Evolutionary conservation across 2,329 filamentous ascomycete genomes (phyloP).

Genomic region (Colletotrichum liriopes): DNA sequence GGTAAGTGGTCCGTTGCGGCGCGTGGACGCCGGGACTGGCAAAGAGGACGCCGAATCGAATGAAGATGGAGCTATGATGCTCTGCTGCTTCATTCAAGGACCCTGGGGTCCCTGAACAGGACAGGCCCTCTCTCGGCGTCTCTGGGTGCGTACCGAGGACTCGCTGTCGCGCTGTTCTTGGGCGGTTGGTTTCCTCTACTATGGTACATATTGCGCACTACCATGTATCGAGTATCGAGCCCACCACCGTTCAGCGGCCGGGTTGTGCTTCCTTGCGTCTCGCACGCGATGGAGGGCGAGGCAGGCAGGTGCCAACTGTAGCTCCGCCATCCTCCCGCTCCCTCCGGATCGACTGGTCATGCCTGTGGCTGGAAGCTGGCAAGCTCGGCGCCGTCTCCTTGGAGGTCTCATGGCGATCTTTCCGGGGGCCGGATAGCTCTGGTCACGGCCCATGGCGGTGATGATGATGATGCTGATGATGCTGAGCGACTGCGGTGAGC

Average conservation of each 20-base stretch:
- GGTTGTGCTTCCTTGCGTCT: neutral
- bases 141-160: neutral
- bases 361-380: constrained; percentile 1
- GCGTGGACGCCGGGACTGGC: constrained; percentile 25
- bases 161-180: neutral
- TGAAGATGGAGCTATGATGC: constrained; percentile 38
- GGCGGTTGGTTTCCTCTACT: too few species aligned
- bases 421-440: neutral
- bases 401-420: constrained; percentile 29
- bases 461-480: neutral
- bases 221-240: too few species aligned
- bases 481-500: neutral
- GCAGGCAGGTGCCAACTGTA: constrained; percentile 29
- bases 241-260: neutral
- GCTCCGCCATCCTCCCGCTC: neutral
- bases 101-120: constrained; percentile 30
- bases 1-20: constrained; percentile 26
- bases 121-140: constrained; percentile 35
- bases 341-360: constrained; percentile 17
- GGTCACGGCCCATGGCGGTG: neutral
- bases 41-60: constrained; percentile 21
- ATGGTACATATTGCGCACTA: too few species aligned
- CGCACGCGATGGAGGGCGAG: neutral
- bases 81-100: constrained; percentile 34
- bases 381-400: constrained; percentile 7